These are phyloP conservation scores for Phialocephala subalpina DNA, from an alignment of 2,329 filamentous ascomycete species.

Conservation along the genomic window DNA sequence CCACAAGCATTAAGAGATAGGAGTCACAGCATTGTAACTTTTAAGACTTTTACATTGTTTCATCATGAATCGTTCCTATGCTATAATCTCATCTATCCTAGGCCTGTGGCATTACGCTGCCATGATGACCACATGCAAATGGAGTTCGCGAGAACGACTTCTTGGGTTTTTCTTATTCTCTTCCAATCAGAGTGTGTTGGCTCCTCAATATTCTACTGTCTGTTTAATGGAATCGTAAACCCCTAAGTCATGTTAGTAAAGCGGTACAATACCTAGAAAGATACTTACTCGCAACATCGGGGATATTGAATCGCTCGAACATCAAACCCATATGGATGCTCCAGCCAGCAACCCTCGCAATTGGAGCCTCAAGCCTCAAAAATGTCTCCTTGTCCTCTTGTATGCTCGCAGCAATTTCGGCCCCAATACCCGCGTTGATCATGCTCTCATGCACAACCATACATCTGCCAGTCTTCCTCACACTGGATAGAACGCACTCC, in stretches of 20 bases:
- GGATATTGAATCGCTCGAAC: constrained; percentile 72
- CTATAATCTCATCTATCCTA: constrained; percentile 5
- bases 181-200: not conserved
- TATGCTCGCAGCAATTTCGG: constrained; percentile 75
- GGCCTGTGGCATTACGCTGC: not conserved
- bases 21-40: not conserved
- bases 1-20: too few relatives aligned
- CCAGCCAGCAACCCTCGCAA: constrained; percentile 75
- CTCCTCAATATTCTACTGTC: constrained; percentile 39
- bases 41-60: not conserved
- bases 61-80: constrained; percentile 7
- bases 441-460: constrained; percentile 80
- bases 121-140: not conserved
- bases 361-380: constrained; percentile 72
- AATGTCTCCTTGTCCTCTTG: constrained; percentile 70
- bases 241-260: constrained; percentile 37
- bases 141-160: constrained; percentile 2
- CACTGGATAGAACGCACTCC: constrained; percentile 69
- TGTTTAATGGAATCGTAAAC: constrained; percentile 46
- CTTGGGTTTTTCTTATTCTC: not conserved
- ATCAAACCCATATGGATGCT: constrained; percentile 71
- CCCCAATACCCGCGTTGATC: constrained; percentile 76
- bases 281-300: constrained; percentile 73
- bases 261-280: not conserved
- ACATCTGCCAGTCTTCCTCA: constrained; percentile 73